Percentiles rank a stretch among this genome's conserved stretches.
Conservation (phyloP, 345 rosid species). For the Salix brachista region DNA sequence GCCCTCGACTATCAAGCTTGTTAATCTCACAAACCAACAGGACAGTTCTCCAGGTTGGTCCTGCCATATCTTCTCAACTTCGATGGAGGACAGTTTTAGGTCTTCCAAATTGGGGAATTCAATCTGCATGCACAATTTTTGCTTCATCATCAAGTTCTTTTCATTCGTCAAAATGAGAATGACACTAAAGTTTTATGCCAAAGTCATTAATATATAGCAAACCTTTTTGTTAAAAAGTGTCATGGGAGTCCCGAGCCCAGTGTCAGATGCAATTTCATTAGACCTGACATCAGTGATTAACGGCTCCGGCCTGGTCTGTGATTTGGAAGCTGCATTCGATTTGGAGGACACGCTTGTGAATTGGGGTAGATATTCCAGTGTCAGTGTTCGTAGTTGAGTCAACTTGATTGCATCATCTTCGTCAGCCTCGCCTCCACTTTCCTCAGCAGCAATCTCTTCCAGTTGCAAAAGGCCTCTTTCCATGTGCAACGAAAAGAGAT, state of each 20-base stretch:
- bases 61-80: conserved; percentile 4
- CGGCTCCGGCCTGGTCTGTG: neutral
- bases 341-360: neutral
- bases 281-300: neutral
- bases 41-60: neutral
- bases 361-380: neutral
- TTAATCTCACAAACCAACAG: neutral
- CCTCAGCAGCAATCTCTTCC: conserved; percentile 13
- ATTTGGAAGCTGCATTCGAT: neutral
- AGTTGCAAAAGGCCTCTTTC: conserved; percentile 7
- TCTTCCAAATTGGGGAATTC: neutral
- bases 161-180: neutral
- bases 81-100: neutral
- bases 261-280: neutral
- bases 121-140: conserved; percentile 9
- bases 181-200: no score
- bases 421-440: neutral
- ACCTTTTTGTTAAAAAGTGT: conserved; percentile 8
- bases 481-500: conserved; percentile 17
- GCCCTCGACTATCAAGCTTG: neutral
- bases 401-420: neutral
- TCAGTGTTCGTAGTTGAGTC: neutral
- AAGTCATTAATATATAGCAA: neutral
- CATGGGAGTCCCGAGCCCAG: neutral
- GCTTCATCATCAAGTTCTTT: neutral